Evolutionary conservation across 1,284 basidiomycete genomes (phyloP).

Genomic region (Pyrrhoderma lamaoense): DNA sequence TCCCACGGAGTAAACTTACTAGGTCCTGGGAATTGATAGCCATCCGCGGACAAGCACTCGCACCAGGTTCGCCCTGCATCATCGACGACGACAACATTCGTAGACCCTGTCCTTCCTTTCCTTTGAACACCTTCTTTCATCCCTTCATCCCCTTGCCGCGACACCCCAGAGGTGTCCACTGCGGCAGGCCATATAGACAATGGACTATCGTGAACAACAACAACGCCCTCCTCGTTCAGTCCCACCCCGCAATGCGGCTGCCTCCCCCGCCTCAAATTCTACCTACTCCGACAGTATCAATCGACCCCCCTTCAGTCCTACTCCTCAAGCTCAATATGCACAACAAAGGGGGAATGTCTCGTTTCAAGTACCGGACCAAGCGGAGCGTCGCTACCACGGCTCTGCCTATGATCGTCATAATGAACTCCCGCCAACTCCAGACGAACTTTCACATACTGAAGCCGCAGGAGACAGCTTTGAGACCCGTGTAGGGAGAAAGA

Average conservation of each 20-base stretch:
- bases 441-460: conserved; percentile 39
- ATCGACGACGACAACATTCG: conserved; percentile 3
- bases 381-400: conserved; percentile 49
- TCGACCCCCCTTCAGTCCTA: too few species aligned
- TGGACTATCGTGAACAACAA: conserved; percentile 30
- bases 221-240: conserved; percentile 34
- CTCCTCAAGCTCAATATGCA: background rate
- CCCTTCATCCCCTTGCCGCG: background rate
- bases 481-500: conserved; percentile 67
- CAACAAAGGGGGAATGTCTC: conserved; percentile 42
- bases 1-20: background rate
- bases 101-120: conserved; percentile 1
- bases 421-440: conserved; percentile 33
- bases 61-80: conserved; percentile 1
- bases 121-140: conserved; percentile 1
- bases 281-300: too few species aligned
- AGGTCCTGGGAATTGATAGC: conserved; percentile 5
- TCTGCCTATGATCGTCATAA: conserved; percentile 48
- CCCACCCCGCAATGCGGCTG: conserved; percentile 28
- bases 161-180: background rate
- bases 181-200: conserved; percentile 18
- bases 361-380: conserved; percentile 60
- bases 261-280: conserved; percentile 4
- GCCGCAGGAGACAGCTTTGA: conserved; percentile 30
- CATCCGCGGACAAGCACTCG: background rate